phyloP scores from a whole-genome alignment of 768 basidiomycete genomes.

The Arthromyces matolae region DNA sequence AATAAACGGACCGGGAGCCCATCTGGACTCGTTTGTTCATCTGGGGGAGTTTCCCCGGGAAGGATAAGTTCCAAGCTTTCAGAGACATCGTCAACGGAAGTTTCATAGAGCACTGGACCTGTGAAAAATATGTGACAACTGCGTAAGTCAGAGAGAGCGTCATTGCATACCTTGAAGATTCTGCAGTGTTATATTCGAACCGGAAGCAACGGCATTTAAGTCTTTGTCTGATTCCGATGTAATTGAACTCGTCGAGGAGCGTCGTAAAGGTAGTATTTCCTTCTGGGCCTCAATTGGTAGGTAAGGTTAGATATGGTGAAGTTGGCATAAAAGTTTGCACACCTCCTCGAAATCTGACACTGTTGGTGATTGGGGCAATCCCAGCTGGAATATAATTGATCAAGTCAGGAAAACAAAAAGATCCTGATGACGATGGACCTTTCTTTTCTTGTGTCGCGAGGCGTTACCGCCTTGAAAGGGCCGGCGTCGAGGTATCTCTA shows the following conservation, averaged over 20 bases:
- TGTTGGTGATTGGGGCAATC: slow-evolving; percentile 11
- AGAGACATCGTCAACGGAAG: slow-evolving; percentile 27
- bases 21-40: slow-evolving; percentile 24
- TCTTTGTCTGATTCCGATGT: no score
- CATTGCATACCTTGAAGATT: slow-evolving; percentile 1
- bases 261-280: not conserved
- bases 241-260: slow-evolving; percentile 18
- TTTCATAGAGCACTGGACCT: slow-evolving; percentile 14
- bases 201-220: slow-evolving; percentile 3
- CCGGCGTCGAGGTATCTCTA: slow-evolving; percentile 15
- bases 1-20: slow-evolving; percentile 56
- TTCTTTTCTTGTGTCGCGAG: slow-evolving; percentile 13
- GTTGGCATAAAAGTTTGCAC: not conserved
- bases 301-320: not conserved
- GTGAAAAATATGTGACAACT: not conserved
- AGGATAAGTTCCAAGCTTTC: slow-evolving; percentile 42
- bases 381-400: not conserved
- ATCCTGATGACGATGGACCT: not conserved
- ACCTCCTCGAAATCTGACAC: slow-evolving; percentile 19
- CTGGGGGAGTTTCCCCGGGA: slow-evolving; percentile 36
- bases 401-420: not conserved
- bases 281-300: not conserved
- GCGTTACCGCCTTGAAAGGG: slow-evolving; percentile 5
- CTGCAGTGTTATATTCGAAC: slow-evolving; percentile 15
- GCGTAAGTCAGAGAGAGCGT: no score